Evolutionary conservation across 306 rosid species (phyloP), one percentile per base, ranked within the genome.

Genomic region (Trichosanthes cucumerina): DNA sequence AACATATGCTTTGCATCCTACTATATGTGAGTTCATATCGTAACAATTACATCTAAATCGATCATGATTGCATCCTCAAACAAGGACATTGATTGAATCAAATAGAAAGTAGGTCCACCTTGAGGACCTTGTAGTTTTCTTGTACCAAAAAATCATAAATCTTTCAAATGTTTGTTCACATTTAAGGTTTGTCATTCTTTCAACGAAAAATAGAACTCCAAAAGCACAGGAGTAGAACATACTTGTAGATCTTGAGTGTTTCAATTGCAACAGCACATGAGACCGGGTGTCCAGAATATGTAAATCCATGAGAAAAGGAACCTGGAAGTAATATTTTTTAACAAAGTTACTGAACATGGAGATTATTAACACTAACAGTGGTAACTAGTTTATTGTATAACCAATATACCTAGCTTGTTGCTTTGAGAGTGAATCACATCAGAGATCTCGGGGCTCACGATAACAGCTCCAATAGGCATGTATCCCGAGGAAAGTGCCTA

Each of bases 401-500:
- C 43, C 39, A 80, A 21, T 81, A 60, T 88, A 96, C 99, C 99
- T 34, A 92, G 97, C 86, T 91, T 85, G 87, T 60, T 92, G 91
- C 99, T 96, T 82, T 96, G 93, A 0, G 91, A 82, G 85, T 89
- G 74, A 81, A 96, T 89, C 65, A 96, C 99, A 13, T 96, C 93
- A 57, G 93, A 78, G 71, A 96, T 34, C 85, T 96, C 93, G 19
- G 96, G 96, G 88, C 98, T 88, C 81, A 96, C 96, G 9, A 96
- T 86, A 80, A 91, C 93, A 57, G 96, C 99, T 75, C 99, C 98
- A 72, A 96, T 92, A 36, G 99, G 93, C 91, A 88, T 8, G 84
- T 96, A 96, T 31, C 81, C 93, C 43, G 96, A 96, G 79, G 99
- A 96, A 83, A 96, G 93, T 66, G 99, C 99, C 98, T 92, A 78